Evolutionary conservation across 75 land plant species (phyloP), one percentile per base, ranked within the genome.

Genomic region (Picea glauca): DNA sequence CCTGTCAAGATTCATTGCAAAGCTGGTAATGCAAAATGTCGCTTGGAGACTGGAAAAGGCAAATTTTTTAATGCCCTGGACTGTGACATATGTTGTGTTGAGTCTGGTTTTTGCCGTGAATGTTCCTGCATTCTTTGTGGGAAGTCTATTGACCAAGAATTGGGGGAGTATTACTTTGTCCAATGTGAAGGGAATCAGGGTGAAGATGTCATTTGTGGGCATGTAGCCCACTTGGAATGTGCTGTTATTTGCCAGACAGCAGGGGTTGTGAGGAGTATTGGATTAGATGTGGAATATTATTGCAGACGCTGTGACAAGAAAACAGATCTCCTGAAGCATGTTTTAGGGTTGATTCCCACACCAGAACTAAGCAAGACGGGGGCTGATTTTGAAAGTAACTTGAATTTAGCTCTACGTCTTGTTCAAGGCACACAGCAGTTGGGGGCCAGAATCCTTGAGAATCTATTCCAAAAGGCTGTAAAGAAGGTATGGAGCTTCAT

Each of bases 101-200:
- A 94, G 78, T 81, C 81, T 21, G 82, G 75, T 2, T 94, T 92
- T 58, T 94, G 94, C 75, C 87, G 87, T 62, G 80, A 90, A 57
- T 94, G 94, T 74, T 90, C 85, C 65, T 94, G 92, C 58, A 87
- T 94, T 33, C 90, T 94, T 5, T 94, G 97, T 76, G 77, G 87
- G 70, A 79, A 80, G 32, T 70, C 72, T 65, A 59, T 94, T 58
- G 67, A 78, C 43, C 81, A 68, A 40, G 77, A 62, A 14, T 43
- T 78, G 56, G 88, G 82, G 15, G 89, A 84, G 54, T 85, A 79
- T 54, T 81, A 81, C 77, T 85, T 80, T 58, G 72, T 94, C 57
- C 88, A 86, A 80, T 94, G 97, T 78, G 79, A 88, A 76, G 56
- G 56, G 46, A 77, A 9, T 1, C 76, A 83, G 50, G 58, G 31